Percentiles rank a stretch among this genome's conserved stretches.
Conservation (phyloP, 202 grass and related monocot species). For the Cymbopogon flexuosus region DNA sequence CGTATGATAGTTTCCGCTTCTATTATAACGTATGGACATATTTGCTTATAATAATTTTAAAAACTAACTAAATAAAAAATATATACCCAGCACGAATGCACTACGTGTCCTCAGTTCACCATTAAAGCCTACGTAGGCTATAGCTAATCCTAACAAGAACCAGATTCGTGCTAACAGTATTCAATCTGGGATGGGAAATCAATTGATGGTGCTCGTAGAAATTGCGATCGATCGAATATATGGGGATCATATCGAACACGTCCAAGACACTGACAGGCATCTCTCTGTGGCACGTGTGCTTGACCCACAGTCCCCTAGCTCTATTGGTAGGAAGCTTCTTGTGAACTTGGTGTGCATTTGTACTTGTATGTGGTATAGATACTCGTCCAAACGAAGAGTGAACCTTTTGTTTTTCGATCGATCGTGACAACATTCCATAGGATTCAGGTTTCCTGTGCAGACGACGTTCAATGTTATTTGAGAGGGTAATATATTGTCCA, state of each 20-base stretch:
- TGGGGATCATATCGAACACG: conserved; percentile 13
- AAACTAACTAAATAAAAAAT: no score
- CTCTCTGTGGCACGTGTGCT: conserved; percentile 1
- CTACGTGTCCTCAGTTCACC: background rate
- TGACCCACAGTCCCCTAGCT: background rate
- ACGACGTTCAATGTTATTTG: no score
- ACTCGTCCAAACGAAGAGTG: background rate
- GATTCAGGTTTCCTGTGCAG: background rate
- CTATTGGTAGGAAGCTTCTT: background rate
- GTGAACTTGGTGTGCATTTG: background rate
- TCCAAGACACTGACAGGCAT: background rate
- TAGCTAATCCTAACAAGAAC: background rate
- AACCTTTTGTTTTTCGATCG: background rate
- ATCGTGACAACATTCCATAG: background rate
- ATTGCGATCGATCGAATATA: conserved; percentile 18
- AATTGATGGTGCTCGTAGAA: background rate
- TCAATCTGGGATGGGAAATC: conserved; percentile 8
- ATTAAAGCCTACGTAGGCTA: background rate
- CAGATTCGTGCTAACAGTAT: conserved; percentile 11
- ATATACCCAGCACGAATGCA: no score
- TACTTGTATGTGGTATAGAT: background rate
- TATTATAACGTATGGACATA: no score
- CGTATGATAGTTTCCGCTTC: no score
- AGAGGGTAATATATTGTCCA: no score
- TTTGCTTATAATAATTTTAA: no score